Evolutionary conservation across 306 rosid species (phyloP), one percentile per base, ranked within the genome.

Genomic region (Cucumis cinereus): DNA sequence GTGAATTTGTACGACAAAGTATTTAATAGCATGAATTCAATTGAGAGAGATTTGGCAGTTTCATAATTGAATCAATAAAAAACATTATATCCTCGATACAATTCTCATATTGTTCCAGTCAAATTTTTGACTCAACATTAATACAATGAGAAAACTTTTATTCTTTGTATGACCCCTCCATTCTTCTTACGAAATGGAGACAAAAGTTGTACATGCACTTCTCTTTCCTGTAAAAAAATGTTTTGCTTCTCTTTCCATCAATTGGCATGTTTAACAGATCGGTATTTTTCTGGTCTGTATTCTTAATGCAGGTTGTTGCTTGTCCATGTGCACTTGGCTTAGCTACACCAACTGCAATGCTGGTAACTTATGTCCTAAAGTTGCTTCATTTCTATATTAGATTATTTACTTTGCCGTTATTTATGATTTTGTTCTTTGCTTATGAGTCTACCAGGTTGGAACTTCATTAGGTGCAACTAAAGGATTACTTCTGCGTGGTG

Each of bases 311-410:
- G 98, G 98, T 93, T 75, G 83, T 93, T 80, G 98, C 98, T 81
- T 93, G 98, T 89, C 98, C 98, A 3, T 93, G 98, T 87, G 98
- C 98, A 36, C 96, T 93, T 77, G 98, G 98, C 80, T 88, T 93
- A 73, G 98, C 98, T 87, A 93, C 98, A 74, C 98, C 97, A 55
- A 93, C 97, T 66, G 98, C 98, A 80, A 92, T 93, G 83, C 96
- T 93, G 97, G 98, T 88, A 89, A 79, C 58, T 74, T 81, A 79
- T 78, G 67, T 84, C 53, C 12, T 68, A 43, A 82, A 50, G 54
- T 47, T 67, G 26, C 75, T 74, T 61, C 10, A 33, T 40, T 24
- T 52, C 8, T 14, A 23, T 55, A 11, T 55, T 26, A 2, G 54
- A 49, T 30, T 15, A 14, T 28, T 20, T 10, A 6, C 23, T 43